Evolutionary conservation across 75 land plant genomes (phyloP).

Genomic region (Cupressus sempervirens): DNA sequence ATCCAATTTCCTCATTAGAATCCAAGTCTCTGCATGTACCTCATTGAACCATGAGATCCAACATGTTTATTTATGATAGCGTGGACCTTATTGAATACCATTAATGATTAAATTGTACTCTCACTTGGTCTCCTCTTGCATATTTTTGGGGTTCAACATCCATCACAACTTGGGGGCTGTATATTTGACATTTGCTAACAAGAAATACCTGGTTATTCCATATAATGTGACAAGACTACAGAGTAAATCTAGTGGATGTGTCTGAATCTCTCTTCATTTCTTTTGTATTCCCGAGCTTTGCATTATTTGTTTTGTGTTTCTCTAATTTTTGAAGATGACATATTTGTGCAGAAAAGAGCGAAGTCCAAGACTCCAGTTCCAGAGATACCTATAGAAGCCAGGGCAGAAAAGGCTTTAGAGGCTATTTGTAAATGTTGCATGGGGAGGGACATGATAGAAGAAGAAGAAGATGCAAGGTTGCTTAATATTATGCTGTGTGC

Average conservation of each 20-base stretch:
- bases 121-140: background rate
- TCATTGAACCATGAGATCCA: background rate
- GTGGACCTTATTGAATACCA: background rate
- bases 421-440: constrained; percentile 86
- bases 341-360: constrained; percentile 52
- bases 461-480: constrained; percentile 63
- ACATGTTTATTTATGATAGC: background rate
- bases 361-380: constrained; percentile 55
- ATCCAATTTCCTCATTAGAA: background rate
- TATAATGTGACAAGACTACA: background rate
- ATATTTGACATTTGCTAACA: background rate
- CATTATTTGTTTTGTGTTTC: background rate
- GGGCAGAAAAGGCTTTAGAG: constrained; percentile 80
- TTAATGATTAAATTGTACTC: background rate
- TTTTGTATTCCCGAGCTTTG: background rate
- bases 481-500: constrained; percentile 45
- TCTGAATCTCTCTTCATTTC: background rate
- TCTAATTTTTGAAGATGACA: background rate
- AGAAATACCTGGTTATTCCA: background rate
- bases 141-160: background rate
- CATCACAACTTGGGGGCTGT: background rate
- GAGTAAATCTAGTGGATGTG: background rate
- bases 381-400: constrained; percentile 63
- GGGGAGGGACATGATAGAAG: constrained; percentile 52
- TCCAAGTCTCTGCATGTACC: background rate